Conservation (phyloP, 257 asterid species). For the Linaria vulgaris region DNA sequence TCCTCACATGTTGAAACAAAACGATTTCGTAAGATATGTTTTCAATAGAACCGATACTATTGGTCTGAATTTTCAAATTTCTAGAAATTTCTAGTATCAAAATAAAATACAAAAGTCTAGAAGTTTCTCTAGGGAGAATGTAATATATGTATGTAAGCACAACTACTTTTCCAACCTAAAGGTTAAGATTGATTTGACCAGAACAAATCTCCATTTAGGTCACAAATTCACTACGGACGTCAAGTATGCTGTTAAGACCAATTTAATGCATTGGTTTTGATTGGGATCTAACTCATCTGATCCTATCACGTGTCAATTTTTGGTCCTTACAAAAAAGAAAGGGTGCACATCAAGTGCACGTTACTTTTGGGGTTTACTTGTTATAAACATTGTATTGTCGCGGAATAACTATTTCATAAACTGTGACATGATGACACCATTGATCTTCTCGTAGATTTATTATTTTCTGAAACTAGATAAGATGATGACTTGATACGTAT, state of each 20-base stretch:
- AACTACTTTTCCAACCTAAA: conserved; percentile 31
- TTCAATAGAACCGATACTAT: too few relatives aligned
- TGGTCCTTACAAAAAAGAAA: conserved; percentile 10
- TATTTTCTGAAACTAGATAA: too few relatives aligned
- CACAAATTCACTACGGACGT: conserved; percentile 24
- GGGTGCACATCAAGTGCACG: background rate
- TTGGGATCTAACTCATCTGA: background rate
- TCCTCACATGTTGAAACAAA: too few relatives aligned
- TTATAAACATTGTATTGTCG: background rate
- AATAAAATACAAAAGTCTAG: too few relatives aligned
- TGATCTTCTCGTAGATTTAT: too few relatives aligned
- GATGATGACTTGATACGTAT: too few relatives aligned
- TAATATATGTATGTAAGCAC: background rate
- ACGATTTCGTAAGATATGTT: too few relatives aligned
- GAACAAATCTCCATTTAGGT: conserved; percentile 13
- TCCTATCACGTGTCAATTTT: conserved; percentile 16
- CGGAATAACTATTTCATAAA: background rate
- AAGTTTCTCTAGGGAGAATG: background rate
- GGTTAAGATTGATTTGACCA: conserved; percentile 29
- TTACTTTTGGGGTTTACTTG: background rate
- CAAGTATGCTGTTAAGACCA: background rate
- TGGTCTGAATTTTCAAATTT: too few relatives aligned
- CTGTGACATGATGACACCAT: too few relatives aligned
- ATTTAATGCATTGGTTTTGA: background rate
- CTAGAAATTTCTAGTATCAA: too few relatives aligned